phyloP scores from a whole-genome alignment of 192 early-diverging fungal genomes.

The Rhizoclosmatium sp. region DNA sequence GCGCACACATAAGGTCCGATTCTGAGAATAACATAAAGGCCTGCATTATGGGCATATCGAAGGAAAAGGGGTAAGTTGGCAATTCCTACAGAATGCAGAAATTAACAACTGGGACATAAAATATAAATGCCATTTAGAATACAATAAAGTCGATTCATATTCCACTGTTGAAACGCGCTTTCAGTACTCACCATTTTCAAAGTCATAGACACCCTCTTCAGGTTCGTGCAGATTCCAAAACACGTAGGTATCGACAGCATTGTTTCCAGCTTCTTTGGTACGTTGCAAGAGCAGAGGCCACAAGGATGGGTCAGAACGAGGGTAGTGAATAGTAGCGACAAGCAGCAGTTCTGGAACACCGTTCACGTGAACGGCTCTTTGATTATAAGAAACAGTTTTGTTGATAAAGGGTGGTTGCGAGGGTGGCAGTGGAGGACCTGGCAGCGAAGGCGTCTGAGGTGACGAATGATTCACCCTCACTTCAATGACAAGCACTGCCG shows the following conservation, averaged over 20 bases:
- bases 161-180: background rate
- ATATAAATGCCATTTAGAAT: background rate
- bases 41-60: constrained; percentile 49
- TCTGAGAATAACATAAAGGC: constrained; percentile 63
- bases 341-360: constrained; percentile 47
- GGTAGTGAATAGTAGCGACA: constrained; percentile 66
- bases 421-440: background rate
- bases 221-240: constrained; percentile 74
- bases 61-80: constrained; percentile 64
- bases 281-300: constrained; percentile 63
- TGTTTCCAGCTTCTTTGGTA: constrained; percentile 60
- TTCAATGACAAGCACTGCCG: background rate
- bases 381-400: constrained; percentile 40
- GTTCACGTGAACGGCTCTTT: constrained; percentile 36
- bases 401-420: background rate
- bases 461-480: background rate
- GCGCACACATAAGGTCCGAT: constrained; percentile 72
- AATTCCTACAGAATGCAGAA: background rate
- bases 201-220: constrained; percentile 60
- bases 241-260: constrained; percentile 71
- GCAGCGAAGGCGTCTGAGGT: background rate
- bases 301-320: constrained; percentile 61
- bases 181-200: constrained; percentile 50
- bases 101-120: too few species aligned
- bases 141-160: background rate